Conservation (phyloP, 2,329 filamentous ascomycete genomes). For the Diplodia sapinea region DNA sequence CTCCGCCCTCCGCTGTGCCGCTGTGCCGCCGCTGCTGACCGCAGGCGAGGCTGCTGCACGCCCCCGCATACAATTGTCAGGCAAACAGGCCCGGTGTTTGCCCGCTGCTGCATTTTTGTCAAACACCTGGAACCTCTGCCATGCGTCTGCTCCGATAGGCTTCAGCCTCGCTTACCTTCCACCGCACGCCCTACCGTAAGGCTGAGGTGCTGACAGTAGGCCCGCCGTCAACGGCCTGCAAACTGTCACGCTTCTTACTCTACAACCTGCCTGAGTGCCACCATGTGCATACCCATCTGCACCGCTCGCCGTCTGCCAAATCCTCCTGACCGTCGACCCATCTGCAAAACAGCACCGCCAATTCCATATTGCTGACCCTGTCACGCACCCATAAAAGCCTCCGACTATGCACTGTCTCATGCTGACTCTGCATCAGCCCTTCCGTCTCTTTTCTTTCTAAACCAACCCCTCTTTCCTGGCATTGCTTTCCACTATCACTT, state of each 20-base stretch:
- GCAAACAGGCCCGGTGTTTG: constrained; percentile 20
- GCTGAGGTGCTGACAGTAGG: constrained; percentile 28
- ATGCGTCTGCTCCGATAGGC: background rate
- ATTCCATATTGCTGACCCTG: constrained; percentile 19
- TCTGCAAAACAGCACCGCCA: background rate
- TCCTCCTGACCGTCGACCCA: constrained; percentile 25
- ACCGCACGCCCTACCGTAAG: constrained; percentile 27
- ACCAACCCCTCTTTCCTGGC: background rate
- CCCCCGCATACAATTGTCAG: background rate
- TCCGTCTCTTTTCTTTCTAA: background rate
- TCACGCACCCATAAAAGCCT: constrained; percentile 12
- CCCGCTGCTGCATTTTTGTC: constrained; percentile 24
- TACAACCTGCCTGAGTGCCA: constrained; percentile 14
- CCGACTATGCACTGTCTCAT: constrained; percentile 11
- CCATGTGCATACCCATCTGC: constrained; percentile 25
- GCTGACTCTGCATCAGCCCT: constrained; percentile 12
- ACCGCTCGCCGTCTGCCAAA: constrained; percentile 23
- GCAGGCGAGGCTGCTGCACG: no score
- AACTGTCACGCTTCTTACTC: constrained; percentile 27
- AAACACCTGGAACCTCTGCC: background rate
- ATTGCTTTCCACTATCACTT: background rate
- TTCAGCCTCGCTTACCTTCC: background rate
- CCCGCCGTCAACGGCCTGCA: background rate
- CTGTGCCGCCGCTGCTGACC: no score
- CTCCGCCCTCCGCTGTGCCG: background rate